Conservation (phyloP, 1,284 basidiomycete genomes). For the Moniliophthora roreri region DNA sequence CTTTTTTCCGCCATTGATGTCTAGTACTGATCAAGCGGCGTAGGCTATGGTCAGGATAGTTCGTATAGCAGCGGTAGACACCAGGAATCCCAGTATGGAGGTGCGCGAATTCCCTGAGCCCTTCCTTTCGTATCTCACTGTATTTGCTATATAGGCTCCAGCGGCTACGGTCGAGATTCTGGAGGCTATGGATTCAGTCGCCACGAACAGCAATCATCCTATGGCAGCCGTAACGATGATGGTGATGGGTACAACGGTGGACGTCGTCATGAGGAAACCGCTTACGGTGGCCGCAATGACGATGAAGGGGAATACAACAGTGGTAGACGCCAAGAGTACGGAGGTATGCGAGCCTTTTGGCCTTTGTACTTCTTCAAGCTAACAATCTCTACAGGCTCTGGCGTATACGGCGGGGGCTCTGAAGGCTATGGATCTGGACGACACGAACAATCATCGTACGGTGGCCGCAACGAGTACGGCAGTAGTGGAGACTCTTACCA, state of each 20-base stretch:
- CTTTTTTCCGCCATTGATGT: no score
- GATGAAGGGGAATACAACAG: no score
- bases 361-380: no score
- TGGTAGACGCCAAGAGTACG: no score
- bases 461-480: background rate
- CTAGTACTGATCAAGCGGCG: background rate
- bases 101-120: no score
- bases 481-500: background rate
- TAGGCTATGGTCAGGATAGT: background rate
- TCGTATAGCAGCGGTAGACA: background rate
- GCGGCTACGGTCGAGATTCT: no score
- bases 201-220: constrained; percentile 3
- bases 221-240: background rate
- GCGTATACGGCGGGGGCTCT: background rate
- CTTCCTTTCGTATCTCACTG: background rate
- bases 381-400: no score
- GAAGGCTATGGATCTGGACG: background rate
- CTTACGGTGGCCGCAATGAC: background rate
- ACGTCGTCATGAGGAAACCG: background rate
- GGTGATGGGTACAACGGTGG: background rate
- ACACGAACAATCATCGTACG: background rate
- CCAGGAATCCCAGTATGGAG: no score
- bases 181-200: background rate
- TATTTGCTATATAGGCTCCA: background rate
- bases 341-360: no score